These are phyloP conservation scores for Exsudoporus frostii DNA, from an alignment of 768 basidiomycete genomes.

Conservation along the genomic window DNA sequence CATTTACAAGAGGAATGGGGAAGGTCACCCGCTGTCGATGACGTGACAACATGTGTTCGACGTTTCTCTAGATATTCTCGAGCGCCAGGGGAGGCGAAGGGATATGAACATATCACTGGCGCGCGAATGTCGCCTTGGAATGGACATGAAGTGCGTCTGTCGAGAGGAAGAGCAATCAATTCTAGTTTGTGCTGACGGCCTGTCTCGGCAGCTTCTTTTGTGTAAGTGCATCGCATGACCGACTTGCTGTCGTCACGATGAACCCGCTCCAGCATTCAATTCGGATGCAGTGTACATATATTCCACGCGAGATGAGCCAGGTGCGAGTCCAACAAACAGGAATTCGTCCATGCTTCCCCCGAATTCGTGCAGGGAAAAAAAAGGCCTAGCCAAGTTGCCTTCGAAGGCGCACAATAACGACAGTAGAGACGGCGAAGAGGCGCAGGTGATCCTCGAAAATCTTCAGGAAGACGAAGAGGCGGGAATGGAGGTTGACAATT, in stretches of 20 bases:
- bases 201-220: slow-evolving; percentile 50
- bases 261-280: slow-evolving; percentile 55
- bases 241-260: not conserved
- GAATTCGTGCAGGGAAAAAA: slow-evolving; percentile 17
- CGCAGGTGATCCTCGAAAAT: not conserved
- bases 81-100: slow-evolving; percentile 33
- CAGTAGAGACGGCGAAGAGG: slow-evolving; percentile 3
- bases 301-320: slow-evolving; percentile 65
- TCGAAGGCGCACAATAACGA: not conserved
- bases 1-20: slow-evolving; percentile 71
- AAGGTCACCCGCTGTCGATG: slow-evolving; percentile 41
- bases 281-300: slow-evolving; percentile 71
- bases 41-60: slow-evolving; percentile 75
- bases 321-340: slow-evolving; percentile 15
- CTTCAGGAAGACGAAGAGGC: slow-evolving; percentile 22
- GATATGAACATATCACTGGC: slow-evolving; percentile 69
- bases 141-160: slow-evolving; percentile 63
- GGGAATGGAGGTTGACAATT: slow-evolving; percentile 29
- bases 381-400: not conserved
- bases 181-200: slow-evolving; percentile 10
- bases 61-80: slow-evolving; percentile 59
- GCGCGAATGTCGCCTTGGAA: slow-evolving; percentile 66
- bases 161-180: not conserved
- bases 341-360: slow-evolving; percentile 28
- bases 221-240: slow-evolving; percentile 41